Evolutionary conservation across 768 basidiomycete species (phyloP), one percentile per base, ranked within the genome.

Genomic region (Dioszegia hungarica): DNA sequence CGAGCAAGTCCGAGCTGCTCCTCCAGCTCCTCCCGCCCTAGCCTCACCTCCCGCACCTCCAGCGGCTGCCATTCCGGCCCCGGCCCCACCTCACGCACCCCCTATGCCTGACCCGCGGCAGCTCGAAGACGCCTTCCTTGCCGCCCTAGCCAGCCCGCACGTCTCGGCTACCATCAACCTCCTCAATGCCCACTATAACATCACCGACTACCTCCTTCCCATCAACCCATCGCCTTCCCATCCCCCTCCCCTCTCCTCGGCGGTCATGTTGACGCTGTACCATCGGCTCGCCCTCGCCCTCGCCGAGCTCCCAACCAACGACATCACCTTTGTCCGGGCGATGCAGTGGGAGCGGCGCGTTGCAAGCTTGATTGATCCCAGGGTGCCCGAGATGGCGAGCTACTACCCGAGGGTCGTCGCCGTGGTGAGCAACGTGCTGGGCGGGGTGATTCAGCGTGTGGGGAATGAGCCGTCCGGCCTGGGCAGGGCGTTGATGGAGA

Each of bases 241-340:
- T 19, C 64, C 40, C 39, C 55, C 57, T 28, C 66, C 62, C 1
- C 39, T 75, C 19, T 66, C 63, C 5, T 72, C 72, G 51, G 70
- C 72, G 20, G 67, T 73, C 8, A 36, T 75, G 15, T 54, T 75
- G 39, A 73, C 74, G 12, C 58, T 75, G 17, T 57, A 72, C 5
- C 72, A 75, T 56, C 56, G 71, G 46, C 55, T 66, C 25, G 61
- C 65, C 10, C 45, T 61, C 25, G 59, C 50, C 9, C 47, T 61
- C 12, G 37, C 17, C 20, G 65, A 67, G 12, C 25, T 63, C 5
- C 46, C 47, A 11, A 54, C 59, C 6, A 19, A 31, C 5, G 49
- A 63, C 22, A 31, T 44, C 6, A 52, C 41, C 31, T 59, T 61
- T 37, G 27, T 11, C 15, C 49, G 46, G 37, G 36, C 54, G 3